Evolutionary conservation across 176 grass and related monocot species (phyloP), one percentile per base, ranked within the genome.

Genomic region (Cymbopogon citratus): DNA sequence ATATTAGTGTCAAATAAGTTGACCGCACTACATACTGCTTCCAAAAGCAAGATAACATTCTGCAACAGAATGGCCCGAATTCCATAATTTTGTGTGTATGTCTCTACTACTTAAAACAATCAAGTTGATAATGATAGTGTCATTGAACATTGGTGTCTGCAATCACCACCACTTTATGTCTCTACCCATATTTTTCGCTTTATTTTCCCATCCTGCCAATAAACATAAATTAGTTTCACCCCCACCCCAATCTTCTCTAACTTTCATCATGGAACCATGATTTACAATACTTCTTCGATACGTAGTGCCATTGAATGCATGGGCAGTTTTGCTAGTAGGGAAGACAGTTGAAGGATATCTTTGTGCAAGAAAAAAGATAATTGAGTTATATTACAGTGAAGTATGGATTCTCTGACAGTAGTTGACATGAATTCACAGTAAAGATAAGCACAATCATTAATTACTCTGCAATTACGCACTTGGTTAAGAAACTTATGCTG

Each of bases 361-460:
- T 54, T 74, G 34, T 66, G 23, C 31, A 56, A 18, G 5, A 65
- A 80, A 46, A 76, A 76, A 75, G 34, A 78, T 10, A 35, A 21
- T 65, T 60, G 26, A 26, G 13, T 33, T 63, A 11, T 16, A 73
- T 46, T 78, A 54, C 7, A 83, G 66, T 21, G 64, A 82, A 64
- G 10, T 36, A 15, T 35, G 19, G 41, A 73, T 81, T 81, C 62
- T 76, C 14, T 67, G 59, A 56, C 6, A 45, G 40, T 21, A 68
- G 61, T 31, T 59, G 72, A 69, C 25, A 72, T 27, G 38, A 41
- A 63, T 77, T 52, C 40, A 13, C 39, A 73, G 10, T 52, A 31
- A 78, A 78, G 65, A 76, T 76, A 75, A 75, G 51, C 14, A 49
- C 63, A 77, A 67, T 44, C n/a, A 83, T 19, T 73, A 83, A 35